A percentile compares a stretch with the other conserved stretches of the same genome.
These are phyloP conservation scores for Skeletonema marinoi DNA, from an alignment of 108 stramenopile genomes.

Conservation along the genomic window DNA sequence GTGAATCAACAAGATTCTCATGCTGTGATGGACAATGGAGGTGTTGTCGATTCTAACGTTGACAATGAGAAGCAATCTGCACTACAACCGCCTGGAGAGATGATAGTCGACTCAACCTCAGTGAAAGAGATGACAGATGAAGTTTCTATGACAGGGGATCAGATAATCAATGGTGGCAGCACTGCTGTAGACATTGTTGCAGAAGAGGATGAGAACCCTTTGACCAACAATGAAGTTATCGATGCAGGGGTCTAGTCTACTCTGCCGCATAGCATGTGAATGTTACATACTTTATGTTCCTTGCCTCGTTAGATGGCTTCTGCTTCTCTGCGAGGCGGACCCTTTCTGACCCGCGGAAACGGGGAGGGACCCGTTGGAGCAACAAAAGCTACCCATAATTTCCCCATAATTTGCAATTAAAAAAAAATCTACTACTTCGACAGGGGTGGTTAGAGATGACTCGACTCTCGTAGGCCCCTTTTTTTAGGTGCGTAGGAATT, in stretches of 20 bases:
- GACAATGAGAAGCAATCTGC: not conserved
- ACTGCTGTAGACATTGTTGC: not conserved
- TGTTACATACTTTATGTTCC: no score
- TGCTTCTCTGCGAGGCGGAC: no score
- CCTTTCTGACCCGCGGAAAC: no score
- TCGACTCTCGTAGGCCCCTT: no score
- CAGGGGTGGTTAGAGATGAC: no score
- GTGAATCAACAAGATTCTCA: not conserved
- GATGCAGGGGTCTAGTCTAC: not conserved
- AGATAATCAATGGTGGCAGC: not conserved
- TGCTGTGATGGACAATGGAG: not conserved
- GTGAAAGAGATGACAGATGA: not conserved
- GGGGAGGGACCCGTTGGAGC: no score
- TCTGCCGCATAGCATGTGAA: not conserved
- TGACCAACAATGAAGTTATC: not conserved
- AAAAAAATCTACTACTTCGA: no score
- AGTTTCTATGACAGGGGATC: not conserved
- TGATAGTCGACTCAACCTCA: not conserved
- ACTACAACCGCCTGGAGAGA: not conserved
- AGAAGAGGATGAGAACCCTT: not conserved
- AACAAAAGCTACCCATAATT: no score
- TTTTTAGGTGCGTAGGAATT: no score
- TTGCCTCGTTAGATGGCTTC: no score
- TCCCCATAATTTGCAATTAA: no score
- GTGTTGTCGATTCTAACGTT: not conserved